These are phyloP conservation scores for Emergomyces orientalis DNA, from an alignment of 2,329 filamentous ascomycete species.

Conservation along the genomic window DNA sequence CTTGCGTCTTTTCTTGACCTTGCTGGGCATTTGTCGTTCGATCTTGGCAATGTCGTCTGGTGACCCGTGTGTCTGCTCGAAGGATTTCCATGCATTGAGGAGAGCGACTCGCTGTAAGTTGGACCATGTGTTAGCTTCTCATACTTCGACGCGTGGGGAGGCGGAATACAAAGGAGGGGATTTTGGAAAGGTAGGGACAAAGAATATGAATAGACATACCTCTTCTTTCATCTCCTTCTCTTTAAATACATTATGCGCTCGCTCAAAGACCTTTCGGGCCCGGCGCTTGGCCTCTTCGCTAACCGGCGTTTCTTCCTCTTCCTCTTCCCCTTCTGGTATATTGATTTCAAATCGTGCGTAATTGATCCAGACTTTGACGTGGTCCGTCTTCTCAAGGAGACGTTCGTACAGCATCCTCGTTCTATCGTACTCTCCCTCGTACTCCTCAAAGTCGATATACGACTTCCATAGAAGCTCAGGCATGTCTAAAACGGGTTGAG, in stretches of 20 bases:
- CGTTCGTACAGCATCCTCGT: conserved; percentile 80
- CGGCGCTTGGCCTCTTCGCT: conserved; percentile 75
- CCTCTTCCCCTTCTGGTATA: conserved; percentile 64
- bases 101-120: conserved; percentile 61
- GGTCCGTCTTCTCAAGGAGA: conserved; percentile 85
- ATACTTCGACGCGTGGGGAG: conserved; percentile 2
- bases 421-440: conserved; percentile 80
- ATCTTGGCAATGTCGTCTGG: conserved; percentile 69
- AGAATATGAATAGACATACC: conserved; percentile 30
- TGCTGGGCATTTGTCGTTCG: conserved; percentile 85
- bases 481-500: conserved; percentile 83
- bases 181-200: background rate
- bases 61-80: conserved; percentile 77
- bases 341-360: conserved; percentile 98
- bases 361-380: conserved; percentile 98
- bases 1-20: conserved; percentile 84
- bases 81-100: conserved; percentile 84
- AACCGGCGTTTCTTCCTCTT: conserved; percentile 52
- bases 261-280: conserved; percentile 73
- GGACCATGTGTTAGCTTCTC: conserved; percentile 25
- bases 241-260: conserved; percentile 78
- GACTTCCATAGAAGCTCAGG: conserved; percentile 95
- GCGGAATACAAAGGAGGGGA: background rate
- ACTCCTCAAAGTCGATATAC: conserved; percentile 97
- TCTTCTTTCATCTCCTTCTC: conserved; percentile 87